These are phyloP conservation scores for Exophiala bonariae DNA, from an alignment of 2,329 filamentous ascomycete genomes.

Conservation along the genomic window DNA sequence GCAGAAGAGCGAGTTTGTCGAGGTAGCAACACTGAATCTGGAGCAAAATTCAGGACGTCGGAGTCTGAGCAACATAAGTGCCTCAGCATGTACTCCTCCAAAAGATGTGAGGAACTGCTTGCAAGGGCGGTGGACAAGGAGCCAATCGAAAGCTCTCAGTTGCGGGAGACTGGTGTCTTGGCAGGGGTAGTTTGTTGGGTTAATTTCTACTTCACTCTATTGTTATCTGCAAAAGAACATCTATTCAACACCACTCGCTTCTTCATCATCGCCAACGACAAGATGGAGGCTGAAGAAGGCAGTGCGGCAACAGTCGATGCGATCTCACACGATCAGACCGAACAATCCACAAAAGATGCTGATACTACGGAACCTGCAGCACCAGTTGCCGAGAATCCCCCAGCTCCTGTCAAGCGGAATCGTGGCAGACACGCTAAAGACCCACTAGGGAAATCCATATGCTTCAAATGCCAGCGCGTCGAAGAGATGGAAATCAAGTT, in stretches of 20 bases:
- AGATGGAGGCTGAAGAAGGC: constrained; percentile 10
- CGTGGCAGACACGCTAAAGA: constrained; percentile 27
- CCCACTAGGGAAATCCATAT: constrained; percentile 22
- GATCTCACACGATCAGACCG: too few species aligned
- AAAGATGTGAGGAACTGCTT: neutral
- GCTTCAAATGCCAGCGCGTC: constrained; percentile 19
- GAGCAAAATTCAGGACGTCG: too few species aligned
- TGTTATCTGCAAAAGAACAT: constrained; percentile 14
- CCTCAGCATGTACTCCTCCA: too few species aligned
- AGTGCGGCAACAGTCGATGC: neutral
- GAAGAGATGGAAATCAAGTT: constrained; percentile 24
- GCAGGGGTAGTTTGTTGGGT: constrained; percentile 11
- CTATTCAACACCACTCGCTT: constrained; percentile 7
- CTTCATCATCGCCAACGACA: neutral
- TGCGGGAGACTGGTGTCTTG: constrained; percentile 7
- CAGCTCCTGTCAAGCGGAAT: constrained; percentile 1
- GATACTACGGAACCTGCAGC: too few species aligned
- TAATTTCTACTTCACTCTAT: constrained; percentile 11
- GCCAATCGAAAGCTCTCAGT: constrained; percentile 1
- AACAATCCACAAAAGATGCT: too few species aligned
- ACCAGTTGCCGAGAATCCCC: neutral
- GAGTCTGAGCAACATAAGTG: too few species aligned
- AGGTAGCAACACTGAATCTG: too few species aligned
- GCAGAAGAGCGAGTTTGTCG: too few species aligned
- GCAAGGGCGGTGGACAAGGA: constrained; percentile 5